Conservation (phyloP, 1,284 basidiomycete genomes). For the Hymenochaete sp. region DNA sequence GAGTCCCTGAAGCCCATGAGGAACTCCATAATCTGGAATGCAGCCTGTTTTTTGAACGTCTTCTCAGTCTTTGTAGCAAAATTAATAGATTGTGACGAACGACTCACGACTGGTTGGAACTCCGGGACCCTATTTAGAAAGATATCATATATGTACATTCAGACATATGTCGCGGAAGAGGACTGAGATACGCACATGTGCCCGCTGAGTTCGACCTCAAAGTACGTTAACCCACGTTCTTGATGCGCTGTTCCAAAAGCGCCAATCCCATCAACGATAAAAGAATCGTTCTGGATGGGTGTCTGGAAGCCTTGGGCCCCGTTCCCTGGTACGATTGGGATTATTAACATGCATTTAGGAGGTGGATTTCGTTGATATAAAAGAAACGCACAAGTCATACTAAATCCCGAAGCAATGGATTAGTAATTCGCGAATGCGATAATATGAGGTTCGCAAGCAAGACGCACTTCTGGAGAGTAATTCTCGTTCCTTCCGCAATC, state of each 20-base stretch:
- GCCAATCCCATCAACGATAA: constrained; percentile 62
- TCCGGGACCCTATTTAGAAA: constrained; percentile 47
- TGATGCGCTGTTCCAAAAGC: constrained; percentile 53
- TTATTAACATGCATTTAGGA: background rate
- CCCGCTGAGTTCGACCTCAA: constrained; percentile 56
- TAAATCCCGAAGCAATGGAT: constrained; percentile 24
- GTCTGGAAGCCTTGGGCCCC: constrained; percentile 66
- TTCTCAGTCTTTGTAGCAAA: background rate
- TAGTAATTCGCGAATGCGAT: too few relatives aligned
- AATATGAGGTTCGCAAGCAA: too few relatives aligned
- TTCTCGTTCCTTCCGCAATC: constrained; percentile 53
- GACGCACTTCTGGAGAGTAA: constrained; percentile 26
- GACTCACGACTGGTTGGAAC: constrained; percentile 54
- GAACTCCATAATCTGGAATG: constrained; percentile 63
- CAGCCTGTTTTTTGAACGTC: constrained; percentile 34
- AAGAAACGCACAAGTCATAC: constrained; percentile 56
- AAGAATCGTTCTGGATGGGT: constrained; percentile 53
- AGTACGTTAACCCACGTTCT: constrained; percentile 59
- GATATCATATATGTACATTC: background rate
- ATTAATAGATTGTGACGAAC: background rate
- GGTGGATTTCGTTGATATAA: background rate
- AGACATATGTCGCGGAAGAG: background rate
- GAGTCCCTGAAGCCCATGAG: constrained; percentile 52
- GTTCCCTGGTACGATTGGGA: constrained; percentile 43
- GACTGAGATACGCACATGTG: constrained; percentile 48